These are phyloP conservation scores for Tripterygium wilfordii DNA, from an alignment of 177 flowering plant species.

Conservation along the genomic window DNA sequence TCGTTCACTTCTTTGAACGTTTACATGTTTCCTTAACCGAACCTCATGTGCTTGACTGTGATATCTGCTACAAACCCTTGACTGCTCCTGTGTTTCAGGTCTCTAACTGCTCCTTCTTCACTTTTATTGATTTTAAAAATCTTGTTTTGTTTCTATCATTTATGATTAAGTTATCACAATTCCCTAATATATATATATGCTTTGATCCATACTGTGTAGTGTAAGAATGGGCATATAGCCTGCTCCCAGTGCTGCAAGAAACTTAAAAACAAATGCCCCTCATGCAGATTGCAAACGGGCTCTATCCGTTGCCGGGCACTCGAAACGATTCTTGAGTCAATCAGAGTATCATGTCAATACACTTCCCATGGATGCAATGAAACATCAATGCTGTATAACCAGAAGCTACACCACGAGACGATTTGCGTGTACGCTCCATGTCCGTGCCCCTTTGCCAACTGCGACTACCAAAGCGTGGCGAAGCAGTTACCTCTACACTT, in stretches of 20 bases:
- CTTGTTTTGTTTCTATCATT: too few relatives aligned
- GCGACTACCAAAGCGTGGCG: constrained; percentile 21
- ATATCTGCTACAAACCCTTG: constrained; percentile 50
- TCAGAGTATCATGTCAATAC: constrained; percentile 35
- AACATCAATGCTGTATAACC: constrained; percentile 14
- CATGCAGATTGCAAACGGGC: constrained; percentile 57
- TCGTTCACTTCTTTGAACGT: too few relatives aligned
- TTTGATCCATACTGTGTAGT: constrained; percentile 44
- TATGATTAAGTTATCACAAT: too few relatives aligned
- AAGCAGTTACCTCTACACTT: constrained; percentile 25
- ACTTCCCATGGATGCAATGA: constrained; percentile 35
- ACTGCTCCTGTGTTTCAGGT: constrained; percentile 64
- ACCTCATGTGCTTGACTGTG: constrained; percentile 58
- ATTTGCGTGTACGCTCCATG: constrained; percentile 30
- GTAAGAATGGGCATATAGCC: constrained; percentile 80
- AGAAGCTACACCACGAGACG: constrained; percentile 29
- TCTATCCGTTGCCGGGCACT: constrained; percentile 68
- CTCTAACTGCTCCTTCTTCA: not conserved
- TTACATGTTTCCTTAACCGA: too few relatives aligned
- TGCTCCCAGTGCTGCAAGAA: constrained; percentile 72
- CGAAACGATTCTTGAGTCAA: constrained; percentile 75
- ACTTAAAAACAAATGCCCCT: constrained; percentile 51
- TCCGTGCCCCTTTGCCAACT: constrained; percentile 31
- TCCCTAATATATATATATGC: not conserved
- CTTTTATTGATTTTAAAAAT: too few relatives aligned